phyloP scores from a whole-genome alignment of 192 early-diverging fungal species.

The Entomortierella beljakovae region DNA sequence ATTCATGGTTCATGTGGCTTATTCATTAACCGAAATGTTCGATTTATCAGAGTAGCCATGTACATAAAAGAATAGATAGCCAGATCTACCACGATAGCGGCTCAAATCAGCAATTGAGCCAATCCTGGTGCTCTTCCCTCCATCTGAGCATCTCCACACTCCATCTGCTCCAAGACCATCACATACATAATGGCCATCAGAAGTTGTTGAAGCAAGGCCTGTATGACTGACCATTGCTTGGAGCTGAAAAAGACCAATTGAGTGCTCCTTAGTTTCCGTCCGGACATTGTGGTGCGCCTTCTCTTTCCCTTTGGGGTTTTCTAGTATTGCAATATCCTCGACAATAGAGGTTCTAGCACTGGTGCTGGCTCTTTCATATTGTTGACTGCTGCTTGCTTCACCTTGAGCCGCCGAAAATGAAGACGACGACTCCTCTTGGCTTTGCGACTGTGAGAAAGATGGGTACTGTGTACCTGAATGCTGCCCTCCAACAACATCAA shows the following conservation, averaged over 20 bases:
- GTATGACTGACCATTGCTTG: constrained; percentile 35
- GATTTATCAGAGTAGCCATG: constrained; percentile 5
- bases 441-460: background rate
- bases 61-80: constrained; percentile 43
- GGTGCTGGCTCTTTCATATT: too few species aligned
- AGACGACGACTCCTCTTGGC: background rate
- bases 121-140: constrained; percentile 9
- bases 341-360: background rate
- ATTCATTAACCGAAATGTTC: background rate
- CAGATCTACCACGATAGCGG: constrained; percentile 21
- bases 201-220: constrained; percentile 9
- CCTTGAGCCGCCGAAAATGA: background rate
- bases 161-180: constrained; percentile 30
- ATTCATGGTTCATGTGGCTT: background rate
- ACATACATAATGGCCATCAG: constrained; percentile 26
- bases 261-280: background rate
- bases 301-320: constrained; percentile 19
- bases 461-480: background rate
- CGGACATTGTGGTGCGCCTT: constrained; percentile 2
- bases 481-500: background rate
- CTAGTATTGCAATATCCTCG: background rate
- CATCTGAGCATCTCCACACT: constrained; percentile 25
- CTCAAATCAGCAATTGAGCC: constrained; percentile 26
- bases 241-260: constrained; percentile 23
- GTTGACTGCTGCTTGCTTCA: too few species aligned